Base-by-base conservation (phyloP, 2,329 filamentous ascomycete genomes). In the Leptosphaerulina australis region DNA sequence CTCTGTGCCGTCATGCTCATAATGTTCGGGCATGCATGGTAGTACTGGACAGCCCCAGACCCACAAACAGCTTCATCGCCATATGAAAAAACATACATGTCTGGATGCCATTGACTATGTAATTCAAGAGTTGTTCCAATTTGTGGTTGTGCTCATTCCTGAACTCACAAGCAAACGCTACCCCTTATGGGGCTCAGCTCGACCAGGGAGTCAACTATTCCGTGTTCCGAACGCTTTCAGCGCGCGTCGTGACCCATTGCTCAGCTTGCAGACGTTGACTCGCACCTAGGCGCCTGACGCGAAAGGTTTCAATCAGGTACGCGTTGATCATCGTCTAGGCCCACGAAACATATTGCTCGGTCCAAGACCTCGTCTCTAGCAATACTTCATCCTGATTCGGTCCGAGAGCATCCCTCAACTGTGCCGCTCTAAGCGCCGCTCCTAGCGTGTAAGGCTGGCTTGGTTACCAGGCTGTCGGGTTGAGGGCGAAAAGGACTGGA, bases 391-490 rank as follows among this genome's bases (percentile, higher is more conserved):
- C 24, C 31, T 37, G 44, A 47, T 39, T 53, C 49, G 49, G 49
- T 38, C 49, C 49, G 49, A 44, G 33, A 22, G 47, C 39, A 17
- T 29, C 8, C 29, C 26, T 17, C 45, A 38, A 31, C 47, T 51
- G 40, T 50, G 52, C 47, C 52, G 52, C 47, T n/a, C 17, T 50
- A 55, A 46, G 52, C 52, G 52, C 52, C 47, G 28, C 5, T 25
- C 35, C 36, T 50, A 54, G 52, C 41, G 51, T 26, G 28, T 28
- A 47, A 48, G 46, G 45, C 46, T 55, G 46, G 28, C 43, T 50
- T 51, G 36, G 31, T 20, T 10, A 39, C 52, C 52, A 34, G 30
- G 26, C 30, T 35, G 44, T 24, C 38, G 49, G 49, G 33, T 47
- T 29, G 21, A 18, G 17, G 21, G 44, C 43, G 9, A 39, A 53